Base-by-base conservation (phyloP, 2,329 filamentous ascomycete species). In the Furcasterigmium sp. region DNA sequence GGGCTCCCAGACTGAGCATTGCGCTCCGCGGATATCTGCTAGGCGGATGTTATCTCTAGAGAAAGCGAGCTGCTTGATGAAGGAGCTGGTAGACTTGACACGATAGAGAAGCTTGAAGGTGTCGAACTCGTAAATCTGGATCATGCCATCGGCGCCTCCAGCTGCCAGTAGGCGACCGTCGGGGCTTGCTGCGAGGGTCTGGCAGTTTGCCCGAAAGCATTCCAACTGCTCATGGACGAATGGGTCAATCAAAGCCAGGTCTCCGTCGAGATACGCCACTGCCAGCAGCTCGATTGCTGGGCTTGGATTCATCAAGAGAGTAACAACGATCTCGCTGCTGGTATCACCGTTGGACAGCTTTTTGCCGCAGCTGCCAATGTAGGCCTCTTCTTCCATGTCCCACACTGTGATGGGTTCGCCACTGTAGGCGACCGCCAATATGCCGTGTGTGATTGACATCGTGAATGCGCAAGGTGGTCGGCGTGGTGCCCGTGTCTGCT, bases 1-100 rank as follows among this genome's bases (percentile, higher is more conserved):
- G 2, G 64, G 60, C 42, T 65, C 58, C 65, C 64, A 68, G 36
- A 67, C 56, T 34, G 55, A 61, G 48, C 60, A 65, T 42, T 63
- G 58, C 2, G 54, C 44, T 4, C 56, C 58, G 45, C 62, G 48
- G 19, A 66, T 57, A 43, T 68, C 65, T 5, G 52, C 49, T 42
- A 68, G 51, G n/a, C 49, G 59, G 13, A 58, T 50, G 41, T 55
- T 51, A 42, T 68, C 61, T 30, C 41, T 47, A 25, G 51, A 49
- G 35, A 65, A 65, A n/a, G 49, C 45, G 4, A 67, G 47, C 21
- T 57, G 48, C 38, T 56, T 59, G 45, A 64, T 59, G 36, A 50
- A 52, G n/a, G 47, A 51, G 21, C 53, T 47, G 17, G 44, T 44
- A 3, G 55, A 53, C 30, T 51, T 54, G 37, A 60, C 49, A 15